phyloP scores from a whole-genome alignment of 108 stramenopile species.

The Skeletonema potamos region DNA sequence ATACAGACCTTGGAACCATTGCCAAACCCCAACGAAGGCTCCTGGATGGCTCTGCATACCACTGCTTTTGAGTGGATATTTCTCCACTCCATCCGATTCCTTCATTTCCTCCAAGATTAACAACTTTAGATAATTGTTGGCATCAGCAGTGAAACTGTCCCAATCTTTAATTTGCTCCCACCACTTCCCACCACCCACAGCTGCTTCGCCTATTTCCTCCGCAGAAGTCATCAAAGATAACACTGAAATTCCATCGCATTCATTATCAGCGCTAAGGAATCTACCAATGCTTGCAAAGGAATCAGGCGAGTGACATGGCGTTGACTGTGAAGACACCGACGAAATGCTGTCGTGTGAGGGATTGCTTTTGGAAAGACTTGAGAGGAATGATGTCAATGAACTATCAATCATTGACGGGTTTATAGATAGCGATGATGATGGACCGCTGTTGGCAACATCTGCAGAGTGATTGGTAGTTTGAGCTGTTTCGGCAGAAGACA shows the following conservation, averaged over 20 bases:
- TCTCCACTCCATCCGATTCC: not conserved
- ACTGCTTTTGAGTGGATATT: not conserved
- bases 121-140: conserved; percentile 6
- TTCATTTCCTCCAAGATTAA: conserved; percentile 7
- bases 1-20: conserved; percentile 8
- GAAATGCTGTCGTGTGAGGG: conserved; percentile 9
- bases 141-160: conserved; percentile 11
- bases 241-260: not conserved
- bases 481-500: not conserved
- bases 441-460: not conserved
- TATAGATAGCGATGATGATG: conserved; percentile 2
- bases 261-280: not conserved
- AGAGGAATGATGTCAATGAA: not conserved
- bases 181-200: not conserved
- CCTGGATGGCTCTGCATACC: not conserved
- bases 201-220: conserved; percentile 9
- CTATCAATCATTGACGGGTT: conserved; percentile 25
- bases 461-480: not conserved
- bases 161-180: conserved; percentile 27
- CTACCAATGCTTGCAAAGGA: conserved; percentile 15
- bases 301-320: conserved; percentile 5
- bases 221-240: conserved; percentile 9
- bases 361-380: not conserved
- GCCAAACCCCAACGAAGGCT: conserved; percentile 2
- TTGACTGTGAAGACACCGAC: not conserved